These are phyloP conservation scores for Citropsis articulata DNA, from an alignment of 345 rosid genomes.

Conservation along the genomic window DNA sequence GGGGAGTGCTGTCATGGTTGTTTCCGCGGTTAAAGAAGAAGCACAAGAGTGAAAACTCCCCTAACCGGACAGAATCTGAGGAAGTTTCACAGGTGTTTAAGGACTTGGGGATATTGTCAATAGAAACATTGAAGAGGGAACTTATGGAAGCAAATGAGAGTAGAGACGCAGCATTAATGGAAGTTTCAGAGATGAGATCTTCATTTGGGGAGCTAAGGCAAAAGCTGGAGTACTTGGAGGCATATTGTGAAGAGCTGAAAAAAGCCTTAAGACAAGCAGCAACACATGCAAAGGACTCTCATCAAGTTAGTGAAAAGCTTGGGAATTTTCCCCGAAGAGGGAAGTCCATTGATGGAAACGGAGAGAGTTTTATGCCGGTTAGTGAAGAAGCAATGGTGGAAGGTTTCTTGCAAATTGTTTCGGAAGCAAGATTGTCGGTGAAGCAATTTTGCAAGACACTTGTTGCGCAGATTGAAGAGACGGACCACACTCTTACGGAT, in stretches of 20 bases:
- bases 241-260: conserved; percentile 78
- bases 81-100: conserved; percentile 65
- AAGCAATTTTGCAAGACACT: conserved; percentile 91
- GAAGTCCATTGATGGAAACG: conserved; percentile 33
- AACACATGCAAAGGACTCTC: conserved; percentile 37
- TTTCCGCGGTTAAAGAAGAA: conserved; percentile 79
- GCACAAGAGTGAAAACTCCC: conserved; percentile 58
- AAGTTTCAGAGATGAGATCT: conserved; percentile 76
- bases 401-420: conserved; percentile 87
- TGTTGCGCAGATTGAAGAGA: conserved; percentile 64
- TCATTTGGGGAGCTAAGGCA: conserved; percentile 66
- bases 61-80: conserved; percentile 70
- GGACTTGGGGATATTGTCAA: conserved; percentile 53
- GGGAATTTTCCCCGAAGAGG: conserved; percentile 35
- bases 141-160: conserved; percentile 73
- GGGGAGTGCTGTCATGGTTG: conserved; percentile 80
- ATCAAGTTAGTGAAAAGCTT: conserved; percentile 27
- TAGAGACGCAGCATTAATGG: conserved; percentile 67
- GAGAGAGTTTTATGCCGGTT: conserved; percentile 60
- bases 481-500: conserved; percentile 49
- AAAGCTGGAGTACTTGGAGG: conserved; percentile 82
- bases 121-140: conserved; percentile 71
- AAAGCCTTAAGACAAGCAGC: conserved; percentile 73
- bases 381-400: conserved; percentile 88
- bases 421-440: conserved; percentile 88